A percentile compares a stretch with the other conserved stretches of the same genome.
These are phyloP conservation scores for Coccomyxa sp. DNA, from an alignment of 139 green algal species.

Conservation along the genomic window DNA sequence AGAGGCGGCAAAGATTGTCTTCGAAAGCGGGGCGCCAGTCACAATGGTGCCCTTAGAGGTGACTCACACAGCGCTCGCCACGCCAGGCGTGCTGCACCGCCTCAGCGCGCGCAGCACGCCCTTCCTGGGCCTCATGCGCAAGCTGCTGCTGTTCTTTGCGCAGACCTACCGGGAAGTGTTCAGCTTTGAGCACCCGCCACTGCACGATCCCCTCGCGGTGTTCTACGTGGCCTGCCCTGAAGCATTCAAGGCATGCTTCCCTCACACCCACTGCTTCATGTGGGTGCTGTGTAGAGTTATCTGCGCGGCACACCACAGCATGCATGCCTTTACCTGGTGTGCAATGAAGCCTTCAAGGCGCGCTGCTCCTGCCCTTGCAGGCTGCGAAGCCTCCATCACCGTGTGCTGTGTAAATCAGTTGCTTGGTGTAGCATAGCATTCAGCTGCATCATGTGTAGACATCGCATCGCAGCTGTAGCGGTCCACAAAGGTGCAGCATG, in stretches of 20 bases:
- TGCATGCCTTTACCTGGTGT: too few species aligned
- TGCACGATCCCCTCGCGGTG: conserved; percentile 94
- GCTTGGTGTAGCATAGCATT: too few species aligned
- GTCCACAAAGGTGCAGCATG: too few species aligned
- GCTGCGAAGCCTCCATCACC: too few species aligned
- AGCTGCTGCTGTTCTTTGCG: conserved; percentile 74
- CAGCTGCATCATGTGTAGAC: too few species aligned
- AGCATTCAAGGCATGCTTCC: conserved; percentile 59
- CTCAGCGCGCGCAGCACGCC: conserved; percentile 32
- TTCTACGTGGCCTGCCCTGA: conserved; percentile 69
- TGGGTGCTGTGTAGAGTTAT: too few species aligned
- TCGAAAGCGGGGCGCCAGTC: conserved; percentile 57
- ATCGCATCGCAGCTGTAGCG: too few species aligned
- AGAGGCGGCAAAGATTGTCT: conserved; percentile 83
- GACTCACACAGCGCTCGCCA: conserved; percentile 87
- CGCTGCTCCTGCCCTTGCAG: too few species aligned
- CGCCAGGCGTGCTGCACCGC: conserved; percentile 51
- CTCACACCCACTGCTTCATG: not conserved
- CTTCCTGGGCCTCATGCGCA: conserved; percentile 47
- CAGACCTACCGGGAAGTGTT: conserved; percentile 59
- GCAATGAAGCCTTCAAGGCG: too few species aligned
- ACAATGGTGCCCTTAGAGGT: conserved; percentile 95
- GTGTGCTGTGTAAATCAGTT: too few species aligned
- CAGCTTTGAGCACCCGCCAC: conserved; percentile 74
- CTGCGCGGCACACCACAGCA: too few species aligned